Base-by-base conservation (phyloP, 495 filamentous ascomycete species). In the Penicillium ochrochloron region DNA sequence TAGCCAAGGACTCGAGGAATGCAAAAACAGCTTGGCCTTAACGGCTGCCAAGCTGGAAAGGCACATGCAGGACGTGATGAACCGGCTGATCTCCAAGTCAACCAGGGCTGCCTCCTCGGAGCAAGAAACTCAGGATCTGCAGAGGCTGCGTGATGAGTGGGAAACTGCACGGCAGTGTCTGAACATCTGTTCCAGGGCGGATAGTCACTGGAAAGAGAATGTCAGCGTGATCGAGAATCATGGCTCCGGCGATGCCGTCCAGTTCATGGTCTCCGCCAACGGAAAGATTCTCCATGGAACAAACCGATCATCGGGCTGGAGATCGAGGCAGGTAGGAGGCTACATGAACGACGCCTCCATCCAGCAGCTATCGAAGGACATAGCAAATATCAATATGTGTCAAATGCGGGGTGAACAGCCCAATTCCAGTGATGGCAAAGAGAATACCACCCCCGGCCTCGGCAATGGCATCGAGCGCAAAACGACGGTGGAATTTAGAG, bases 231-330 rank as follows among this genome's bases (percentile, higher is more conserved):
- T 80, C 61, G 74, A 78, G 29, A 78, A 78, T 53, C 72, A 80
- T 50, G 73, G 65, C 44, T 75, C 74, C 31, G 74, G 78, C 10
- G 75, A 80, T 52, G 66, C 78, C 23, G 31, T 80, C 17, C 74
- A 80, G 56, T 80, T 78, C 37, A 76, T 80, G 74, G 74, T 80
- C 52, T 80, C 78, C 15, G 72, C 78, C 6, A 72, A 75, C 64
- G 74, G 72, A 25, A 68, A 75, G 35, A 60, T 71, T 33, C 50
- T 80, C 57, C 69, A 76, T 51, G 74, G 76, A 44, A 79, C 63
- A 61, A 80, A 80, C 37, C 62, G 62, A 51, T 74, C 74, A 23
- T 44, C 78, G 58, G 76, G 78, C 14, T 77, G 70, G 75, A 76
- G 76, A 62, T 73, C 70, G 27, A 78, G 75, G 66, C 74, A 80